Evolutionary conservation across 2,329 filamentous ascomycete species (phyloP).

Genomic region (Talaromyces sp.): DNA sequence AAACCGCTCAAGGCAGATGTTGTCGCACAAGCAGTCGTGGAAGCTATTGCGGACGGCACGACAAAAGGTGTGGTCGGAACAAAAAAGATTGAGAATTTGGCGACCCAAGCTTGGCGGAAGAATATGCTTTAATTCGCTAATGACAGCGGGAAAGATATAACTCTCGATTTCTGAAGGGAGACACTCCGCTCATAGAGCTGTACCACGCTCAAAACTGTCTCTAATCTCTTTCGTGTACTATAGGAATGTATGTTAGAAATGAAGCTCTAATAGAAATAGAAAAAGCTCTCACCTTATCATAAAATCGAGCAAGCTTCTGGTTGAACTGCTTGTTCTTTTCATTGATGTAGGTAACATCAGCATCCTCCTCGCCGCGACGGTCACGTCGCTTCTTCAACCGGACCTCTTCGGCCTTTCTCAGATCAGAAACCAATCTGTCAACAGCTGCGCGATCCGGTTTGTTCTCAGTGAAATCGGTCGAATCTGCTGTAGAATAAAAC

Average conservation of each 20-base stretch:
- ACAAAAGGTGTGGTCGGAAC: conserved; percentile 76
- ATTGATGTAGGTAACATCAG: conserved; percentile 98
- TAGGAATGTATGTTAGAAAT: conserved; percentile 24
- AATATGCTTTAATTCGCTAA: conserved; percentile 69
- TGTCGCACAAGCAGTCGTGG: conserved; percentile 85
- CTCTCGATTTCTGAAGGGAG: neutral
- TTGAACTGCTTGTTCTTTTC: conserved; percentile 99
- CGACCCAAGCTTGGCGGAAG: conserved; percentile 81
- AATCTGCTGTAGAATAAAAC: conserved; percentile 87
- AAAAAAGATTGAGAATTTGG: conserved; percentile 75
- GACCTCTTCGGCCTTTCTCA: conserved; percentile 84
- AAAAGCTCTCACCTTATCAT: conserved; percentile 68
- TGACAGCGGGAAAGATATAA: neutral
- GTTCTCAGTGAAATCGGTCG: conserved; percentile 76
- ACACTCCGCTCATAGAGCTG: conserved; percentile 67
- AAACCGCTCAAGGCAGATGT: conserved; percentile 86
- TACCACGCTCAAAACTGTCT: conserved; percentile 91
- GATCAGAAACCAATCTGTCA: conserved; percentile 80
- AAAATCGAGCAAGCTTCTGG: conserved; percentile 91
- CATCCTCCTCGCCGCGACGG: conserved; percentile 76
- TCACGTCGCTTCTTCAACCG: conserved; percentile 83
- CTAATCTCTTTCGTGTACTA: conserved; percentile 91
- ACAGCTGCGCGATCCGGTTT: conserved; percentile 84
- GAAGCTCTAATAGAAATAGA: neutral
- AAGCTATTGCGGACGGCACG: conserved; percentile 73